These are phyloP conservation scores for Acanthamoeba sp. DNA, from an alignment of 208 protist species.

Conservation along the genomic window DNA sequence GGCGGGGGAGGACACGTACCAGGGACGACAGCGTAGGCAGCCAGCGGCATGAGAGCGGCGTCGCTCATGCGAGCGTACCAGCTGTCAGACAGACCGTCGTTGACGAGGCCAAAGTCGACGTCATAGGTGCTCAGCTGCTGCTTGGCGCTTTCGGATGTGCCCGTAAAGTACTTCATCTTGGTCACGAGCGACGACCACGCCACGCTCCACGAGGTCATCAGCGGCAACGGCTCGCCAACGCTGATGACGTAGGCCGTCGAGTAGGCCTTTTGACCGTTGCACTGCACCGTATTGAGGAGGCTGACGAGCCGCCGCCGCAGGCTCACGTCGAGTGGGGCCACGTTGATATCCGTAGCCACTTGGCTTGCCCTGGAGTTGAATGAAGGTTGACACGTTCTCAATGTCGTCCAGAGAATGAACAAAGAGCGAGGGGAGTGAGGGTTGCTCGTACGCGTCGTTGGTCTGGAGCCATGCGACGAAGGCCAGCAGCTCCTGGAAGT, in stretches of 20 bases:
- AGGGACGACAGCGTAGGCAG: not conserved
- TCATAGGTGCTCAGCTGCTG: not conserved
- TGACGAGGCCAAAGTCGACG: not conserved
- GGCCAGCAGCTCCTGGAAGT: not conserved
- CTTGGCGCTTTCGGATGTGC: not conserved
- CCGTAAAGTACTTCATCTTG: not conserved
- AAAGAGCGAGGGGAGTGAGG: not conserved
- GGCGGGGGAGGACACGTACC: not conserved
- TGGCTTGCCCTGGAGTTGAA: not conserved
- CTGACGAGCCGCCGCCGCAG: not conserved
- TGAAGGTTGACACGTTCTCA: too few relatives aligned
- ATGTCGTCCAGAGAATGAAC: not conserved
- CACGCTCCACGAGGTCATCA: not conserved
- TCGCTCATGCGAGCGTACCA: not conserved
- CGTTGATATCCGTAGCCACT: not conserved
- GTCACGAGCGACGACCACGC: not conserved
- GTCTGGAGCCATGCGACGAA: slow-evolving; percentile 20
- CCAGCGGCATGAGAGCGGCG: not conserved
- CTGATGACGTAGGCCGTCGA: not conserved
- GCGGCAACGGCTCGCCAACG: not conserved
- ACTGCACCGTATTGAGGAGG: not conserved
- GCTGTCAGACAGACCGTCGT: not conserved
- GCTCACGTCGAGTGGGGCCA: not conserved
- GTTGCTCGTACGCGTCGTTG: slow-evolving; percentile 17
- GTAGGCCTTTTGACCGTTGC: not conserved